Base-by-base conservation (phyloP, 1,139 yeast species). In the Meyerozyma guilliermondii region DNA sequence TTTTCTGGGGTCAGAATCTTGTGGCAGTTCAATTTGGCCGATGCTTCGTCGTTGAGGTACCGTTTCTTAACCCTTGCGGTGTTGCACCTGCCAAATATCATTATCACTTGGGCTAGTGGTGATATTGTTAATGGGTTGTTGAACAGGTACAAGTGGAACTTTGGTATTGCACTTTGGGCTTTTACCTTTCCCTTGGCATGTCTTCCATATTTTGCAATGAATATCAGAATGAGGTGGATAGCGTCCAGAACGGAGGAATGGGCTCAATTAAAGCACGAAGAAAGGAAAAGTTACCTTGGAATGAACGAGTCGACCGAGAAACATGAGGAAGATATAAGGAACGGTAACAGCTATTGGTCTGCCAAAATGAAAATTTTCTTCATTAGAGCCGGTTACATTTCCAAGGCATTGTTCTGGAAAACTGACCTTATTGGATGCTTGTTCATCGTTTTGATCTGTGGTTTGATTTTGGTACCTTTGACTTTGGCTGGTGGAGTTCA, bases 51-150 rank as follows among this genome's bases (percentile, higher is more conserved):
- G 47, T 68, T 84, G 53, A 81, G 80, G 58, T 83, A 89, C 86
- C 79, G 92, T 65, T 69, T 84, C 51, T 69, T 76, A 39, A 73
- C 72, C 48, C 75, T 83, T 27, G 77, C 81, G 50, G 65, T 80
- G 26, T 88, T 89, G 16, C 79, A 87, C 5, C 66, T 78, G 52
- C 92, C 92, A 2, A 81, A 75, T 51, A 78, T 85, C 50, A 81
- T 85, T 60, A 85, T 83, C 58, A 82, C 92, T 14, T 85, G 92
- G 92, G 71, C 83, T 42, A 63, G 81, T 20, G 91, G 89, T 55
- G 68, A 80, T 50, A 65, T 84, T 39, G 65, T 77, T 7, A 35
- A 44, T 7, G 8, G 50, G 56, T 5, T 41, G 44, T 65, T 39
- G 42, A 51, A n/a, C 49, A 50, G 28, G 62, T 58, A 35, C 54